Percentiles rank a stretch among this genome's conserved stretches.
phyloP scores from a whole-genome alignment of 2,329 filamentous ascomycete species.

The Pezicula rhizophila region DNA sequence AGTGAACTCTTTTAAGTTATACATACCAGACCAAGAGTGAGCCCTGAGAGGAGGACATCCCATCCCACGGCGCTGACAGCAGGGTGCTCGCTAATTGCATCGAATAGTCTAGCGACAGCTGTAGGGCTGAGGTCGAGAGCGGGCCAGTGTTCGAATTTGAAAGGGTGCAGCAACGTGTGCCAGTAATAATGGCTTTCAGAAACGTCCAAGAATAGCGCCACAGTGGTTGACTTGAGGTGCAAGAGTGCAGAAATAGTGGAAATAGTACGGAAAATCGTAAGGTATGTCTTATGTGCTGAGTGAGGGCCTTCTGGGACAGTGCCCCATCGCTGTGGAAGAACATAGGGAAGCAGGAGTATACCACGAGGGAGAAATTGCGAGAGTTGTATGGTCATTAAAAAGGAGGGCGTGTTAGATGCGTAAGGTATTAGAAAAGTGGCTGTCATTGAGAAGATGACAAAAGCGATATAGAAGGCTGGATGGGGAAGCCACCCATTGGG shows the following conservation, averaged over 20 bases:
- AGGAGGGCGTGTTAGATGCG: constrained; percentile 34
- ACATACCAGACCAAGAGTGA: constrained; percentile 39
- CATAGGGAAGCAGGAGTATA: constrained; percentile 39
- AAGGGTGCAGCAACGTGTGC: constrained; percentile 39
- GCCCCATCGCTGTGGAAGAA: constrained; percentile 45
- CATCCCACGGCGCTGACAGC: constrained; percentile 49
- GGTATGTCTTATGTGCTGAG: constrained; percentile 34
- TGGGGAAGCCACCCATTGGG: constrained; percentile 39
- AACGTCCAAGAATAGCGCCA: constrained; percentile 39
- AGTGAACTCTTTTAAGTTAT: too few species aligned
- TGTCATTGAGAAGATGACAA: constrained; percentile 30
- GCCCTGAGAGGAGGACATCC: constrained; percentile 50
- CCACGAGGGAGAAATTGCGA: constrained; percentile 36
- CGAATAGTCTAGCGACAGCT: constrained; percentile 39
- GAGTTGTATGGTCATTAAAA: constrained; percentile 29
- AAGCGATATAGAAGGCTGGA: constrained; percentile 28
- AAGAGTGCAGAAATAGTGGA: constrained; percentile 38
- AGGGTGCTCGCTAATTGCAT: constrained; percentile 49
- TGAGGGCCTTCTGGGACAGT: constrained; percentile 34
- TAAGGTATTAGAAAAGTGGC: constrained; percentile 34
- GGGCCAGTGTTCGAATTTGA: constrained; percentile 38
- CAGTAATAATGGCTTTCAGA: constrained; percentile 43
- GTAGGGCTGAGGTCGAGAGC: constrained; percentile 39
- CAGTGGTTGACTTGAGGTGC: constrained; percentile 37
- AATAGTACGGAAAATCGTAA: constrained; percentile 40